Conservation (phyloP, 2,329 filamentous ascomycete genomes). For the Clarireedia paspali region DNA sequence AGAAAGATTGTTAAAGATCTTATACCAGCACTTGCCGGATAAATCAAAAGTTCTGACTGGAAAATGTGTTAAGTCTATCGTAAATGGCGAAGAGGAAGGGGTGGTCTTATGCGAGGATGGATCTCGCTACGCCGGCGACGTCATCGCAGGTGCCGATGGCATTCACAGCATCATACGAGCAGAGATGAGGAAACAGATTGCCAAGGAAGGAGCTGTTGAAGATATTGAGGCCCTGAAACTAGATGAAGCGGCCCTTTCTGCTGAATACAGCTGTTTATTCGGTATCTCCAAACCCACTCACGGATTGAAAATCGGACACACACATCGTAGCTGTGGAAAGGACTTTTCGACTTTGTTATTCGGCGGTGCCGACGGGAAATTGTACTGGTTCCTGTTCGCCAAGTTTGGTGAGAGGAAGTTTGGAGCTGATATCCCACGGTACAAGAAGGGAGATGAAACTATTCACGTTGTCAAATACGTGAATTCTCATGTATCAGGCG, state of each 20-base stretch:
- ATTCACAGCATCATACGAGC: constrained; percentile 22
- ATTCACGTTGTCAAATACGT: background rate
- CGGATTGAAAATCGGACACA: constrained; percentile 13
- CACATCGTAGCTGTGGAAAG: constrained; percentile 3
- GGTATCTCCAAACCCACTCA: constrained; percentile 14
- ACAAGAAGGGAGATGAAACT: background rate
- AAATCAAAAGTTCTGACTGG: constrained; percentile 15
- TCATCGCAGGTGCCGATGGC: constrained; percentile 25
- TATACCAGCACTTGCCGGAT: constrained; percentile 18
- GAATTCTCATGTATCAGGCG: background rate
- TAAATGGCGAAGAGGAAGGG: constrained; percentile 4
- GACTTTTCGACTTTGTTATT: constrained; percentile 1
- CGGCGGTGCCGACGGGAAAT: background rate
- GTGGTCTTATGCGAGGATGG: constrained; percentile 19
- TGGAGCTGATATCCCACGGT: background rate
- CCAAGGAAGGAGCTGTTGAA: constrained; percentile 10
- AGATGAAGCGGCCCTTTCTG: constrained; percentile 9
- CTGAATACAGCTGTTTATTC: constrained; percentile 23
- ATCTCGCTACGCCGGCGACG: constrained; percentile 14
- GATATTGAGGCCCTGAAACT: constrained; percentile 1
- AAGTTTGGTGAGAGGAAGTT: constrained; percentile 1
- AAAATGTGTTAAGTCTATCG: constrained; percentile 16
- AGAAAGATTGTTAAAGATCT: constrained; percentile 12
- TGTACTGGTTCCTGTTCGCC: constrained; percentile 8
- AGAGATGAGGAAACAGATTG: constrained; percentile 26